Evolutionary conservation across 1,139 yeast species (phyloP).

Genomic region (Yamadazyma sp.): DNA sequence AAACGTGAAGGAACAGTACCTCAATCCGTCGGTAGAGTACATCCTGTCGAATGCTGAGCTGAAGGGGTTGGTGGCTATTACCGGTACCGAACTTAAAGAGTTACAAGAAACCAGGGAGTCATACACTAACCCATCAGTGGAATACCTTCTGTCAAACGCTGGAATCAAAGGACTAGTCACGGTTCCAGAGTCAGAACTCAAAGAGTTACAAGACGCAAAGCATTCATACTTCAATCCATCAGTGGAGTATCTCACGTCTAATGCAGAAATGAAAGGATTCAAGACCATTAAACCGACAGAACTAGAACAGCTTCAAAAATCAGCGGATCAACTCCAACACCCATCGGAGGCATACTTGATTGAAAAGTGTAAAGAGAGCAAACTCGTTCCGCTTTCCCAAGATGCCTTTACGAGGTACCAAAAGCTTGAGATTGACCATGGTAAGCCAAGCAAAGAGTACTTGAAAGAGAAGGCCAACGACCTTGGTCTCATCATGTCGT

Average conservation of each 20-base stretch:
- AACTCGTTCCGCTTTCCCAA: slow-evolving; percentile 25
- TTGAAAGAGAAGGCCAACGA: slow-evolving; percentile 32
- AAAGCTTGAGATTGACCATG: slow-evolving; percentile 26
- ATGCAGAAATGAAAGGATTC: slow-evolving; percentile 12
- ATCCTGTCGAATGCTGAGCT: slow-evolving; percentile 18
- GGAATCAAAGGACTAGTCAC: slow-evolving; percentile 38
- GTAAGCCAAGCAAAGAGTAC: slow-evolving; percentile 25
- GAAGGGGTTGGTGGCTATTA: slow-evolving; percentile 15
- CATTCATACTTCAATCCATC: slow-evolving; percentile 18
- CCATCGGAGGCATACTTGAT: slow-evolving; percentile 33
- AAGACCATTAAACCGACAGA: slow-evolving; percentile 3
- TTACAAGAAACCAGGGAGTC: too few species aligned
- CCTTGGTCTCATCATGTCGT: slow-evolving; percentile 31
- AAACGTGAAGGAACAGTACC: slow-evolving; percentile 10
- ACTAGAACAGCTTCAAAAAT: slow-evolving; percentile 5
- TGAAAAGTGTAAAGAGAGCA: slow-evolving; percentile 24
- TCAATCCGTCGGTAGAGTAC: slow-evolving; percentile 20
- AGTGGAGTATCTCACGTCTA: slow-evolving; percentile 18
- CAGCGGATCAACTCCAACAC: slow-evolving; percentile 10
- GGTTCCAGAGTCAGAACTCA: slow-evolving; percentile 25
- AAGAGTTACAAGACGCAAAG: slow-evolving; percentile 16
- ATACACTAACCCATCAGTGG: too few species aligned
- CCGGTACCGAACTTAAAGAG: slow-evolving; percentile 5
- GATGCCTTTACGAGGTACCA: slow-evolving; percentile 24
- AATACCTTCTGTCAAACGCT: too few species aligned